Evolutionary conservation across 495 filamentous ascomycete genomes (phyloP).

Genomic region (Baudoinia panamericana): DNA sequence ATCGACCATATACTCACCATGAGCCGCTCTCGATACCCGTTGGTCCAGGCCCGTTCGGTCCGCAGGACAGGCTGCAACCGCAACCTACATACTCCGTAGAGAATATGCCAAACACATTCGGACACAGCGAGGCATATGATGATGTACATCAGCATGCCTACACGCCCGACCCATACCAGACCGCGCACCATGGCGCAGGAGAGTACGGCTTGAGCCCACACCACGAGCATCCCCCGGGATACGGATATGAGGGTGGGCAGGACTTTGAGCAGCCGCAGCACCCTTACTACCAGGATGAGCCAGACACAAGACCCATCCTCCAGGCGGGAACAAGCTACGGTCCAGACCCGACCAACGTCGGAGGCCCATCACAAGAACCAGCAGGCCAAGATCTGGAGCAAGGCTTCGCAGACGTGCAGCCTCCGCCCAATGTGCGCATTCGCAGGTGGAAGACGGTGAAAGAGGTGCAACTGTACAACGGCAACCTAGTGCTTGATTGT

Average conservation of each 20-base stretch:
- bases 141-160: slow-evolving; percentile 30
- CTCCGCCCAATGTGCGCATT: slow-evolving; percentile 51
- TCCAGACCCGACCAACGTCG: slow-evolving; percentile 35
- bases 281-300: slow-evolving; percentile 39
- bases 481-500: slow-evolving; percentile 94
- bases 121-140: slow-evolving; percentile 54
- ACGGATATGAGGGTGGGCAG: no score
- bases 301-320: slow-evolving; percentile 50
- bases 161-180: slow-evolving; percentile 27
- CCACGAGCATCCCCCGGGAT: slow-evolving; percentile 55
- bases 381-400: slow-evolving; percentile 30
- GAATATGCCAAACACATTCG: slow-evolving; percentile 56
- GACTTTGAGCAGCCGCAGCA: slow-evolving; percentile 18
- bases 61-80: slow-evolving; percentile 49
- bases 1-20: slow-evolving; percentile 17
- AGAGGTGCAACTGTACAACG: slow-evolving; percentile 90
- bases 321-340: slow-evolving; percentile 42
- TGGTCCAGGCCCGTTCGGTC: slow-evolving; percentile 33
- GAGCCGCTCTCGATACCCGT: slow-evolving; percentile 51
- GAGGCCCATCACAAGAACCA: slow-evolving; percentile 29
- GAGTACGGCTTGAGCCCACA: slow-evolving; percentile 70
- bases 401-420: slow-evolving; percentile 25
- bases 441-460: slow-evolving; percentile 97
- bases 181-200: slow-evolving; percentile 34
- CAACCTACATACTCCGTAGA: slow-evolving; percentile 79